These are phyloP conservation scores for Sarocladium kiliense DNA, from an alignment of 2,329 filamentous ascomycete species.

Conservation along the genomic window DNA sequence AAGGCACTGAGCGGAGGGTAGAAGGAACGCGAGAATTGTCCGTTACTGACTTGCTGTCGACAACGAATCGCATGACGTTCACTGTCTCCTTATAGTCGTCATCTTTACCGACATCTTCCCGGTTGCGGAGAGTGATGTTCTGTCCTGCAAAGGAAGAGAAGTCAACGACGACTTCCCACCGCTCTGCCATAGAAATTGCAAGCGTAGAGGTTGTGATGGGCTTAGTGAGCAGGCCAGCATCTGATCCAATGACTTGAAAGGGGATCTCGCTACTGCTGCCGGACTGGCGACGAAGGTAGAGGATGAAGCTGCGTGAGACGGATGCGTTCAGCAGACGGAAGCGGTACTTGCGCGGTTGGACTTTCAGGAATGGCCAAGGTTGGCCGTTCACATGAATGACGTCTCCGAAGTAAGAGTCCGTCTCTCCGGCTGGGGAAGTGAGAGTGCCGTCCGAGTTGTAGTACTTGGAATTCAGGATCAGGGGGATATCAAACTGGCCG, in stretches of 20 bases:
- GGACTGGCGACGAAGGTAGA: slow-evolving; percentile 37
- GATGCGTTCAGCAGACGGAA: slow-evolving; percentile 48
- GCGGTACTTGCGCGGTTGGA: slow-evolving; percentile 56
- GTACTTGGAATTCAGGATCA: slow-evolving; percentile 43
- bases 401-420: slow-evolving; percentile 48
- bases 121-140: slow-evolving; percentile 36
- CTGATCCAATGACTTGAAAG: slow-evolving; percentile 50
- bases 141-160: slow-evolving; percentile 43
- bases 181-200: slow-evolving; percentile 47
- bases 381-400: slow-evolving; percentile 54
- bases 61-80: slow-evolving; percentile 47
- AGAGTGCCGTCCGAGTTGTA: slow-evolving; percentile 48
- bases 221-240: slow-evolving; percentile 43
- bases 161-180: slow-evolving; percentile 54
- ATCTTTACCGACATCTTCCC: slow-evolving; percentile 32
- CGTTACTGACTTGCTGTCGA: slow-evolving; percentile 29
- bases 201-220: slow-evolving; percentile 38
- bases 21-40: slow-evolving; percentile 31
- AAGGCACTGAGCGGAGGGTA: slow-evolving; percentile 30
- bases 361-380: slow-evolving; percentile 54
- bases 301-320: slow-evolving; percentile 40
- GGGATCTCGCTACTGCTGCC: slow-evolving; percentile 24
- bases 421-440: slow-evolving; percentile 37
- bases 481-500: slow-evolving; percentile 48
- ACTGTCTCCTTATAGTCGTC: slow-evolving; percentile 46